Base-by-base conservation (phyloP, 441 rosid species). In the Populus hybrid region DNA sequence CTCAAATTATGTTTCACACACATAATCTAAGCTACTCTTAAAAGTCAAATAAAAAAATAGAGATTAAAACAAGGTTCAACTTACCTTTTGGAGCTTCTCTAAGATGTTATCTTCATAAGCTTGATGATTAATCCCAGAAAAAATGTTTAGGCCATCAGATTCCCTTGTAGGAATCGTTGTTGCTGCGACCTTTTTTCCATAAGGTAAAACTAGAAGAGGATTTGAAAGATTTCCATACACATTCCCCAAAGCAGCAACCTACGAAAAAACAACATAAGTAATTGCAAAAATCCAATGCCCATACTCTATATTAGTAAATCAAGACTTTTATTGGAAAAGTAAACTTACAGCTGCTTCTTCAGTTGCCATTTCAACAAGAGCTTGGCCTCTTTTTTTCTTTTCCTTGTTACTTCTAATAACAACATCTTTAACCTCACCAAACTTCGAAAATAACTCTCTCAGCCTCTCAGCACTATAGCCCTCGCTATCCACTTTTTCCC, bases 371-470 rank as follows among this genome's bases (percentile, higher is more conserved):
- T 91, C 96, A 76, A 93, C 84, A 69, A 95, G 88, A 3, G 96
- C 98, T 54, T 94, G 92, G 18, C 92, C 84, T 79, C 86, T 92
- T 83, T 88, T 92, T 46, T 46, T 46, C 57, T 46, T 46, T 46
- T 46, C 57, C 90, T 91, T 90, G 63, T 88, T 84, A 81, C 91
- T 91, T 80, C 82, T 87, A 2, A 90, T 89, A 24, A 95, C 94
- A 10, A 95, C 87, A 79, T 95, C 98, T 81, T 95, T 96, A 69
- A 95, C 97, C 35, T 70, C 80, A 61, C 98, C 99, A 88, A 95
- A 91, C 82, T 79, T 81, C 0, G 92, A 89, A 83, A 95, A 91
- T 69, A 92, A 50, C 76, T 89, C 86, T 80, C 83, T 89, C 40
- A 92, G 81, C 85, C 88, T 90, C 80, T 81, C 87, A 0, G 91